These are phyloP conservation scores for Onygenales sp. DNA, from an alignment of 2,329 filamentous ascomycete genomes.

Conservation along the genomic window DNA sequence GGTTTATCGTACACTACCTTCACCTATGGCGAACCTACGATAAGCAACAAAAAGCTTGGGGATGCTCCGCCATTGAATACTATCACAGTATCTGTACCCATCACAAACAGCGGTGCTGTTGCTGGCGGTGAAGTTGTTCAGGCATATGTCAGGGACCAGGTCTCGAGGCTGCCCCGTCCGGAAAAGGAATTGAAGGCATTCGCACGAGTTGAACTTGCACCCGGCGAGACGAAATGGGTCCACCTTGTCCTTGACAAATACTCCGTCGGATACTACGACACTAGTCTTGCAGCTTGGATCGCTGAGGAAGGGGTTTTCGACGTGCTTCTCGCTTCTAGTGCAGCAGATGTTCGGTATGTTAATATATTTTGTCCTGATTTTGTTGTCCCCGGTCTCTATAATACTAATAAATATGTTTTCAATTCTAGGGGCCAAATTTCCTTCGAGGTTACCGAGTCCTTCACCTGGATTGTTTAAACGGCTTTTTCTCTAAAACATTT, in stretches of 20 bases:
- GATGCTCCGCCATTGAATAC: conserved; percentile 52
- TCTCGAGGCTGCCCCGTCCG: conserved; percentile 53
- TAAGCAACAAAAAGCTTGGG: conserved; percentile 52
- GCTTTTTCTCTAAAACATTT: neutral
- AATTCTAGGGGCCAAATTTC: conserved; percentile 35
- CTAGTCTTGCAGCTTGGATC: conserved; percentile 50
- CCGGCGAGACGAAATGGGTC: conserved; percentile 39
- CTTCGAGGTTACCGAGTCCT: conserved; percentile 55
- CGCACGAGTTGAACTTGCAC: conserved; percentile 51
- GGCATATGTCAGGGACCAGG: conserved; percentile 46
- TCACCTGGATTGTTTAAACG: conserved; percentile 53
- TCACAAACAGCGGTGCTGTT: conserved; percentile 61
- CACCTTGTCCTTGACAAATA: conserved; percentile 38
- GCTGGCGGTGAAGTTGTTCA: conserved; percentile 65
- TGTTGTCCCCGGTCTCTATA: too few species aligned
- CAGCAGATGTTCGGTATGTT: conserved; percentile 53
- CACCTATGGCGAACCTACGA: conserved; percentile 57
- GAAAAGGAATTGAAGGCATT: conserved; percentile 65
- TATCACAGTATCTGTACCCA: conserved; percentile 54
- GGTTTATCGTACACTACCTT: conserved; percentile 77
- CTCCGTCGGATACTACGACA: conserved; percentile 53
- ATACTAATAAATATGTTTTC: conserved; percentile 18
- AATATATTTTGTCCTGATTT: neutral
- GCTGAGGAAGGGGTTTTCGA: conserved; percentile 56
- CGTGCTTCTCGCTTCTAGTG: conserved; percentile 52